Evolutionary conservation across 169 alveolate species (phyloP).

Genomic region (Plasmodium reichenowi): DNA sequence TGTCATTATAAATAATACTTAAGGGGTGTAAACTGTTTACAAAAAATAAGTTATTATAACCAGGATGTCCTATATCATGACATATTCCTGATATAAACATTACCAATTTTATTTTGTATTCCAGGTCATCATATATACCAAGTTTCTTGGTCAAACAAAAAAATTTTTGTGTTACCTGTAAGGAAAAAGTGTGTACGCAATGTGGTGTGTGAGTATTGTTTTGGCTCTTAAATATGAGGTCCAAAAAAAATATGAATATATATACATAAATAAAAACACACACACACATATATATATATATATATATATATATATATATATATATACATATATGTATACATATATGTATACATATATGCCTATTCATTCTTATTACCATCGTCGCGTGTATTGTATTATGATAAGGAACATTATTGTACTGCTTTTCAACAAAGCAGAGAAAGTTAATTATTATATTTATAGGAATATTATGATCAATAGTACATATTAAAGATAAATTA

Average conservation of each 20-base stretch:
- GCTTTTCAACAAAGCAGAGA: slow-evolving; percentile 78
- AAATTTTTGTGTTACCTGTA: slow-evolving; percentile 83
- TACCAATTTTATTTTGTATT: slow-evolving; percentile 82
- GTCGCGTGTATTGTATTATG: slow-evolving; percentile 86
- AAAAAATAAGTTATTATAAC: slow-evolving; percentile 89
- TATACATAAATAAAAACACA: too few species aligned
- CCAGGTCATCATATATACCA: slow-evolving; percentile 81
- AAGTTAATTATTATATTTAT: slow-evolving; percentile 63
- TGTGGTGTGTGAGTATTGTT: not conserved
- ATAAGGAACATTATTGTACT: slow-evolving; percentile 82
- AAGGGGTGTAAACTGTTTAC: slow-evolving; percentile 88
- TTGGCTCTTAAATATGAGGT: too few species aligned
- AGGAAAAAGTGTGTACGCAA: not conserved
- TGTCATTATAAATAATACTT: slow-evolving; percentile 93
- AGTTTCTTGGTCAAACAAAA: slow-evolving; percentile 78
- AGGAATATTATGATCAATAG: slow-evolving; percentile 33
- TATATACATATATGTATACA: not conserved
- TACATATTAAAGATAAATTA: slow-evolving; percentile 40
- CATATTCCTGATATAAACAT: slow-evolving; percentile 90
- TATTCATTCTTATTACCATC: slow-evolving; percentile 71
- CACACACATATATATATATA: not conserved
- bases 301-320: not conserved
- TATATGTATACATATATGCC: not conserved
- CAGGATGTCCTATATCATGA: slow-evolving; percentile 95
- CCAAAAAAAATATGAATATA: slow-evolving; percentile 1